Evolutionary conservation across 1,139 yeast genomes (phyloP), one percentile per base, ranked within the genome.

Genomic region (Lodderomyces elongisporus): DNA sequence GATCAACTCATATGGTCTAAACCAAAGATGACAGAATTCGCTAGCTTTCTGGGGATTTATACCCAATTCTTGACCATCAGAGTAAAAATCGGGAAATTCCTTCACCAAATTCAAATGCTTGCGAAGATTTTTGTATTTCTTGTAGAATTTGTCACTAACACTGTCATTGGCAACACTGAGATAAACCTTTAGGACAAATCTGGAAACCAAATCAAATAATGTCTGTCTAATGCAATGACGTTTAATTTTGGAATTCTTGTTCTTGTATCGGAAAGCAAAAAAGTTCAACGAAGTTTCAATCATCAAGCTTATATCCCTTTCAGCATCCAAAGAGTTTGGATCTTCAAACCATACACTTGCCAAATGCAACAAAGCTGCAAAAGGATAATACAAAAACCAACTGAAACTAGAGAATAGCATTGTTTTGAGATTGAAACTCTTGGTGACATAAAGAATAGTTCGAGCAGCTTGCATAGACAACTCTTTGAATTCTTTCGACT

Each of bases 301-400:
- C 31, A 66, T 48, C 13, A 63, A 39, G 17, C 49, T 47, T 17
- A 61, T 43, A 45, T 66, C 70, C 14, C 38, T 37, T 15, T 42
- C 41, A 1, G 58, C 42, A 5, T 54, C 65, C 1, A 48, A 42
- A 14, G 50, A 43, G 4, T 47, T 46, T 1, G 66, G 62, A 23
- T 53, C 44, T 37, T 53, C 55, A 23, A 65, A 42, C 26, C 61
- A 51, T 14, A 54, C 46, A 1, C 60, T 54, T 10, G 55, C 39
- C 3, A 66, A 36, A 28, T 49, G 53, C 31, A 64, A 47, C 36
- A 52, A 60, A 2, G 71, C 70, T 17, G 59, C 47, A 25, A 57
- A 46, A 0, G 66, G 64, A 36, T 49, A 60, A 33, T 51, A 56
- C 24, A 55, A 39, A 22, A 55, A 42, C 66, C 67, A 62, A 30